Conservation (phyloP, 805 yeast species). For the Saccharomycopsis amapae region DNA sequence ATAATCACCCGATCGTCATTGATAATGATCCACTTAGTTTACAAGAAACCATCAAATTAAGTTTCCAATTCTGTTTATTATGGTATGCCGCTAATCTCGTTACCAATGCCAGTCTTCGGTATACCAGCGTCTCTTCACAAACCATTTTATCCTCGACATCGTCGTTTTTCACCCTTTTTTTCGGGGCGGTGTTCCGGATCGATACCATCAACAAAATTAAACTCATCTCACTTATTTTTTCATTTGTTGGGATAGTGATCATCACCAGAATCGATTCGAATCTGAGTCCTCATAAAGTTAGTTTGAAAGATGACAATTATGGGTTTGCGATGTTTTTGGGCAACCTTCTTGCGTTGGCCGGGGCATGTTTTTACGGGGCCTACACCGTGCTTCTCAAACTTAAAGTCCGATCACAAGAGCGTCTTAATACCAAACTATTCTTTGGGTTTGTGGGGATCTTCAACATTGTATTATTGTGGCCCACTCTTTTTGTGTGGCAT, state of each 20-base stretch:
- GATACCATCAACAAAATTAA: conserved; percentile 64
- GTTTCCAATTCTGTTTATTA: conserved; percentile 74
- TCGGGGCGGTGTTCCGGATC: conserved; percentile 67
- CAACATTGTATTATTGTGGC: conserved; percentile 74
- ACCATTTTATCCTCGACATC: conserved; percentile 90
- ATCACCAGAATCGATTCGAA: conserved; percentile 63
- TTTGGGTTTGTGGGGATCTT: conserved; percentile 93
- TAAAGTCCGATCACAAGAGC: conserved; percentile 63
- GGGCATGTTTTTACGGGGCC: conserved; percentile 87
- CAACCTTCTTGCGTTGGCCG: conserved; percentile 68
- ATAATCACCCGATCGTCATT: conserved; percentile 1
- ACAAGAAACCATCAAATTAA: conserved; percentile 57
- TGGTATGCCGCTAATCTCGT: conserved; percentile 91
- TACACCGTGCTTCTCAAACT: conserved; percentile 80
- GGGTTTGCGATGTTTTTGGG: conserved; percentile 41
- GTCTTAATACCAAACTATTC: conserved; percentile 78
- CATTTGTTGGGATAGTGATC: conserved; percentile 71
- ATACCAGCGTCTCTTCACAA: conserved; percentile 90
- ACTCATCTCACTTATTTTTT: conserved; percentile 58
- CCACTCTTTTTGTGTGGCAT: conserved; percentile 63
- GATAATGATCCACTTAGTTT: no score
- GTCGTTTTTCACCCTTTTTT: conserved; percentile 81
- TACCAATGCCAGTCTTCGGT: conserved; percentile 79
- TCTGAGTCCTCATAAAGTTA: conserved; percentile 7
- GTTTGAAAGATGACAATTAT: neutral